phyloP scores from a whole-genome alignment of 768 basidiomycete genomes.

The Hygrocybe coccinea region DNA sequence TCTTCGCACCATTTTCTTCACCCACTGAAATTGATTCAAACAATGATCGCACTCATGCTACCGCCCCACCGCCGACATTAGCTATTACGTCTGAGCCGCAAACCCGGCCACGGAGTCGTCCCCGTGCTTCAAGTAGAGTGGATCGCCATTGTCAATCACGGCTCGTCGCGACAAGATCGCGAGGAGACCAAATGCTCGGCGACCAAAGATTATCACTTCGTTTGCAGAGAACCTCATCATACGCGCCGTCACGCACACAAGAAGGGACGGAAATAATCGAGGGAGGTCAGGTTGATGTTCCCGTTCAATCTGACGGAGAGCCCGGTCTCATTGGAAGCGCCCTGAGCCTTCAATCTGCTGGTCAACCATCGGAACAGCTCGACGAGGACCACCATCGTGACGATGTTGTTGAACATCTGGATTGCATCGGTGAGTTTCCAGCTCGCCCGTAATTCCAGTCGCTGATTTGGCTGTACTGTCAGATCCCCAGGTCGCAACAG shows the following conservation, averaged over 20 bases:
- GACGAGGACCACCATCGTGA: conserved; percentile 53
- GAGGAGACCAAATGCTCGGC: not conserved
- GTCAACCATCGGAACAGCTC: conserved; percentile 1
- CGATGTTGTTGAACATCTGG: conserved; percentile 78
- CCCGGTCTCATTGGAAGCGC: conserved; percentile 44
- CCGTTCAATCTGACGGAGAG: conserved; percentile 33
- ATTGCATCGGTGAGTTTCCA: conserved; percentile 58
- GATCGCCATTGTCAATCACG: not conserved
- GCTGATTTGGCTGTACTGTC: conserved; percentile 2
- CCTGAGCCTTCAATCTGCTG: conserved; percentile 32
- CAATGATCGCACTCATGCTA: conserved; percentile 2
- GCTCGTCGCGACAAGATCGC: not conserved
- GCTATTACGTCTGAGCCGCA: not conserved
- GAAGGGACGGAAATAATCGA: conserved; percentile 27
- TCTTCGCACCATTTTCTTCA: conserved; percentile 10
- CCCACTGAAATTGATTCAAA: not conserved
- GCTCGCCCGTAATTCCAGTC: not conserved
- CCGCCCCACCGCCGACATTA: not conserved
- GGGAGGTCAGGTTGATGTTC: conserved; percentile 40
- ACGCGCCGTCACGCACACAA: not conserved
- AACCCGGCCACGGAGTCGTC: not conserved
- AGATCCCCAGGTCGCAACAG: conserved; percentile 73
- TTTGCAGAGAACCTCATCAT: not conserved
- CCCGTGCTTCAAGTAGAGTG: conserved; percentile 4
- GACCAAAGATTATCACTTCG: not conserved